These are phyloP conservation scores for Glebionis coronaria DNA, from an alignment of 129 eudicot genomes.

Conservation along the genomic window DNA sequence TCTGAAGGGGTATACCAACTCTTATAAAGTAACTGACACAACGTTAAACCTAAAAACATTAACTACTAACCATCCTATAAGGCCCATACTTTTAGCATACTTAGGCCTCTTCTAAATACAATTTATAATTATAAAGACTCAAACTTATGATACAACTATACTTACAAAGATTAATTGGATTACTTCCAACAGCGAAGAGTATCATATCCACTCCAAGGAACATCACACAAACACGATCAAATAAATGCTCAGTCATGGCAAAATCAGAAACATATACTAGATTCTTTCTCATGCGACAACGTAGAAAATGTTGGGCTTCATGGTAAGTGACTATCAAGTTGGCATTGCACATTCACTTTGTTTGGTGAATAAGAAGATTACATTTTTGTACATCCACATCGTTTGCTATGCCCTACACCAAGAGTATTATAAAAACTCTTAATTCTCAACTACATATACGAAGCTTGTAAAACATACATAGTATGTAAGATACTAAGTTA, in stretches of 20 bases:
- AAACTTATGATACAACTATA: too few species aligned
- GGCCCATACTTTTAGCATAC: too few species aligned
- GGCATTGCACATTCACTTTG: constrained; percentile 95
- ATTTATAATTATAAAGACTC: too few species aligned
- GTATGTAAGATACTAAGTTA: constrained; percentile 15
- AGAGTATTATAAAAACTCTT: constrained; percentile 7
- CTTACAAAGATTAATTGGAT: too few species aligned
- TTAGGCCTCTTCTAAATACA: too few species aligned
- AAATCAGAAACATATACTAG: constrained; percentile 33
- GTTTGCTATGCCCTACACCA: constrained; percentile 82
- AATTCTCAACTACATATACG: background rate
- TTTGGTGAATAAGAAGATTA: constrained; percentile 98
- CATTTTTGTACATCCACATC: constrained; percentile 96
- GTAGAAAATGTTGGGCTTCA: constrained; percentile 94
- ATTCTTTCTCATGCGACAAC: constrained; percentile 69
- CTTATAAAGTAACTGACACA: too few species aligned
- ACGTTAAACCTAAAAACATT: too few species aligned
- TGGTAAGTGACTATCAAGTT: constrained; percentile 95
- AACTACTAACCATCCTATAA: too few species aligned
- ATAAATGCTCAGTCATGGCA: constrained; percentile 62
- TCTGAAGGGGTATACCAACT: too few species aligned
- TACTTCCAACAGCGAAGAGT: too few species aligned
- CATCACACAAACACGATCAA: constrained; percentile 99
- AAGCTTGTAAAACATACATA: background rate
- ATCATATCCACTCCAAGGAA: constrained; percentile 99